Percentiles rank a stretch among this genome's conserved stretches.
These are phyloP conservation scores for Picocystis sp. DNA, from an alignment of 163 green algal genomes.

Conservation along the genomic window DNA sequence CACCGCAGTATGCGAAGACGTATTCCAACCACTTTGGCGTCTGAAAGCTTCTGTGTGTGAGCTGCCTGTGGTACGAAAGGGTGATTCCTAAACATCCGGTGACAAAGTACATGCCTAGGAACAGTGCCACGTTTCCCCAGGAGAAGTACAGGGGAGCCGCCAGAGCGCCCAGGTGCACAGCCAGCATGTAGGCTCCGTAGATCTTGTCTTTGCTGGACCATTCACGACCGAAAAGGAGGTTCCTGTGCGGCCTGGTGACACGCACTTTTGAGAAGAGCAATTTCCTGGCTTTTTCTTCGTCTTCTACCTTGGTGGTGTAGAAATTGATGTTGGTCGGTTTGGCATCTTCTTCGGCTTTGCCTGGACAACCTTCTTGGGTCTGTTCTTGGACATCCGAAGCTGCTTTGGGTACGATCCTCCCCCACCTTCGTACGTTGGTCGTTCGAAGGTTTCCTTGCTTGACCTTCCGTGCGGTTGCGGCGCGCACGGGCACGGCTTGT, in stretches of 20 bases:
- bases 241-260: slow-evolving; percentile 8
- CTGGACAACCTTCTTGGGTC: too few relatives aligned
- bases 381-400: too few relatives aligned
- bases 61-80: slow-evolving; percentile 23
- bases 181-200: slow-evolving; percentile 65
- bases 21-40: slow-evolving; percentile 32
- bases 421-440: too few relatives aligned
- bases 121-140: slow-evolving; percentile 21
- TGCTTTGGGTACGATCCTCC: too few relatives aligned
- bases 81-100: slow-evolving; percentile 7
- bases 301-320: too few relatives aligned
- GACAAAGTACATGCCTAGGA: slow-evolving; percentile 24
- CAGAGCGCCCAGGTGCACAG: slow-evolving; percentile 8
- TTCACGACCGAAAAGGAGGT: slow-evolving; percentile 28
- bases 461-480: too few relatives aligned
- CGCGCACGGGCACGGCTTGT: too few relatives aligned
- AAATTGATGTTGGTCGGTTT: too few relatives aligned
- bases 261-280: slow-evolving; percentile 45
- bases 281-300: too few relatives aligned
- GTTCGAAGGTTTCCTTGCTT: too few relatives aligned
- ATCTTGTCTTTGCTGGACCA: slow-evolving; percentile 59
- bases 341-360: too few relatives aligned
- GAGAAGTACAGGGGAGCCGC: slow-evolving; percentile 23
- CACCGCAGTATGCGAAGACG: slow-evolving; percentile 32
- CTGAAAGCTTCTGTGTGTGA: slow-evolving; percentile 32